phyloP scores from a whole-genome alignment of 345 rosid genomes.

The Arabis hirsuta region DNA sequence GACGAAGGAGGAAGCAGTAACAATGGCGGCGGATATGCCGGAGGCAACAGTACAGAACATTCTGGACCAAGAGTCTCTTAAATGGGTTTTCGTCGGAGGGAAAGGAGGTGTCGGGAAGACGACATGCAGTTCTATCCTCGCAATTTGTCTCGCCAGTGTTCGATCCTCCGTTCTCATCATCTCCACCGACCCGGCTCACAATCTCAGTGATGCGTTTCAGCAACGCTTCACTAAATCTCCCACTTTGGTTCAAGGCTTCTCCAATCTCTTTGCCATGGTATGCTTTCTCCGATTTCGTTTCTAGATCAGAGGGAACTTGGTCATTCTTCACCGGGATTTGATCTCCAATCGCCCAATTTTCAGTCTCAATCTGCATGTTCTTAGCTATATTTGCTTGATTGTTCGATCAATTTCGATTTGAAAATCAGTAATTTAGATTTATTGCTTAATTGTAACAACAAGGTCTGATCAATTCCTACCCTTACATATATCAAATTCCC shows the following conservation, averaged over 20 bases:
- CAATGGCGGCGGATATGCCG: conserved; percentile 53
- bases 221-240: conserved; percentile 92
- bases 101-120: conserved; percentile 99
- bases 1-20: conserved; percentile 6
- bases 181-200: conserved; percentile 99
- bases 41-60: conserved; percentile 80
- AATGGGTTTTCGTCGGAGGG: conserved; percentile 99
- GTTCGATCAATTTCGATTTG: conserved; percentile 5
- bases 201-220: conserved; percentile 99
- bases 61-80: conserved; percentile 79
- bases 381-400: neutral
- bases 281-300: conserved; percentile 13
- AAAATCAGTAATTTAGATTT: neutral
- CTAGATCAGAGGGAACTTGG: conserved; percentile 28
- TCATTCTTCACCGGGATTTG: neutral
- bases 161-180: conserved; percentile 95
- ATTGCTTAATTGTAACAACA: neutral
- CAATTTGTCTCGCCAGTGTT: conserved; percentile 77
- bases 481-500: too few relatives aligned
- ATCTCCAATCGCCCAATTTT: conserved; percentile 1
- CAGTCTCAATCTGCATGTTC: neutral
- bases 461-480: too few relatives aligned
- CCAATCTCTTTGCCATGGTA: conserved; percentile 96
- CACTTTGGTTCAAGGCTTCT: conserved; percentile 86
- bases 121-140: conserved; percentile 89